Base-by-base conservation (phyloP, 331 rosid genomes). In the Malus hybrid region DNA sequence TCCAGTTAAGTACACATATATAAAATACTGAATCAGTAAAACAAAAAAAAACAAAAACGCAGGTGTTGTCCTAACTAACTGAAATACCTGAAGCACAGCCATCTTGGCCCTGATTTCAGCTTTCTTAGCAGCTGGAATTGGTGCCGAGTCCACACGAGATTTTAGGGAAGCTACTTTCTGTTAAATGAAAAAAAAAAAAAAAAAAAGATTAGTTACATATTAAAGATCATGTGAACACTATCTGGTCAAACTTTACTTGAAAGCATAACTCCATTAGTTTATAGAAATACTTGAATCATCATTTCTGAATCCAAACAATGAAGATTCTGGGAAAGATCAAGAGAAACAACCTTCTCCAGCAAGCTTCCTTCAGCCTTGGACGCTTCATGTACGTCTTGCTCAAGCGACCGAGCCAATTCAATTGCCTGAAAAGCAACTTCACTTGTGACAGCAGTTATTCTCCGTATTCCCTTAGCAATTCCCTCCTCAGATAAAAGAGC, bases 401-500 rank as follows among this genome's bases (percentile, higher is more conserved):
- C 97, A 68, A 92, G 88, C 27, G 81, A 86, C 24, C 77, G 63
- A 19, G 97, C 96, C 75, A 80, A 67, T 71, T 84, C 86, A 64
- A 84, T 69, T 72, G 99, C 93, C 54, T 85, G 85, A 52, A 46
- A 67, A 80, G 99, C 99, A 78, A 52, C 59, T 44, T 80, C 89
- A 79, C 97, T 87, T 63, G 99, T 95, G 68, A 95, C 99, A 72
- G 97, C 99, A 57, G 97, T 95, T 83, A 95, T 88, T 80, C 99
- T 90, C 66, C 99, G 92, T 7, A 89, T 76, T 50, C 97, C 99
- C 79, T 95, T 95, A 1, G 99, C 99, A 86, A 92, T 90, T 70
- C 99, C 97, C 86, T 95, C 97, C 87, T 92, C 97, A 24, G 99
- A 91, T 83, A 95, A 62, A 82, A 95, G 92, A 14, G 93, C 99